phyloP scores from a whole-genome alignment of 108 stramenopile species.

The Nannochloropsis gaditana region DNA sequence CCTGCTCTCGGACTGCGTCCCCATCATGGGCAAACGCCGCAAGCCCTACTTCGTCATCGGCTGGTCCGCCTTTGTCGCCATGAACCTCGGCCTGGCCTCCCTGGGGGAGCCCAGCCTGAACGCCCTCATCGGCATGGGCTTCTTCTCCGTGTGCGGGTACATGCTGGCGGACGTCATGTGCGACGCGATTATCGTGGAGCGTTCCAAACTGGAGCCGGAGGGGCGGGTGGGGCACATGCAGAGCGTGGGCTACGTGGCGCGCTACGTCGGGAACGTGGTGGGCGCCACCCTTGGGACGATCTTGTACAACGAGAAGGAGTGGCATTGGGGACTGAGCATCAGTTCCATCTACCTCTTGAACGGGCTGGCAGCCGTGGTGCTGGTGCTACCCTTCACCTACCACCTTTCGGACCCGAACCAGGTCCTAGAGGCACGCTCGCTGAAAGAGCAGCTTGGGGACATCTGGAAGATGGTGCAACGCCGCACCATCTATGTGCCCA shows the following conservation, averaged over 20 bases:
- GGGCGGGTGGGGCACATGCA: constrained; percentile 60
- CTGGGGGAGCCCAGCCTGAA: constrained; percentile 6
- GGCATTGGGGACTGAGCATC: constrained; percentile 60
- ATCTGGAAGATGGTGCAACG: constrained; percentile 57
- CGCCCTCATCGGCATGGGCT: not conserved
- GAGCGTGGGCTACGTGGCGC: constrained; percentile 56
- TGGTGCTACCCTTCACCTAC: constrained; percentile 52
- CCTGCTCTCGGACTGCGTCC: constrained; percentile 59
- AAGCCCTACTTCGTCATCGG: constrained; percentile 63
- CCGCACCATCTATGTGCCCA: constrained; percentile 48
- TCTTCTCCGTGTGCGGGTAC: constrained; percentile 45
- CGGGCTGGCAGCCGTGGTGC: constrained; percentile 55
- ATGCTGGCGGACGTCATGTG: constrained; percentile 66
- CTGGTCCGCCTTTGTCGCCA: constrained; percentile 52
- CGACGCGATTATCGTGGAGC: constrained; percentile 63
- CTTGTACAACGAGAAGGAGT: constrained; percentile 59
- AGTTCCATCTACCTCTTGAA: constrained; percentile 53
- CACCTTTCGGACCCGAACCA: constrained; percentile 43
- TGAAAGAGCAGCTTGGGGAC: constrained; percentile 29
- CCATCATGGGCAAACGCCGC: constrained; percentile 59
- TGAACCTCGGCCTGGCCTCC: constrained; percentile 27
- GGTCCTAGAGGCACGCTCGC: not conserved
- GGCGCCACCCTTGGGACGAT: constrained; percentile 56
- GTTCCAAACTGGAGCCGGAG: constrained; percentile 56
- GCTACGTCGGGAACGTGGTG: constrained; percentile 58